Evolutionary conservation across 2,329 filamentous ascomycete species (phyloP), one percentile per base, ranked within the genome.

Genomic region (Apiospora koreana): DNA sequence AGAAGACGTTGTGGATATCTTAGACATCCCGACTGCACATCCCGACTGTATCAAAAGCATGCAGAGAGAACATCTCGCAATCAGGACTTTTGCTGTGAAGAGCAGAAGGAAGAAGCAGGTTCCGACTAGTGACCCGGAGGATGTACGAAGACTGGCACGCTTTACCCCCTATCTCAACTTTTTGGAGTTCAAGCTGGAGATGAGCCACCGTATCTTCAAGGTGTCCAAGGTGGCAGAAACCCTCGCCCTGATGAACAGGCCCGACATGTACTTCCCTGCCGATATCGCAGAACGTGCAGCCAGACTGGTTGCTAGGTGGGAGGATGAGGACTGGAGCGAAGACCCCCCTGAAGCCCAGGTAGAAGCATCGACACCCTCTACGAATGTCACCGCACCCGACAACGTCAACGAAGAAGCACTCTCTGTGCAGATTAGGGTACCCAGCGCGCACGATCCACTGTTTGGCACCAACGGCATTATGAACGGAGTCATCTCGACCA

Each of bases 391-490:
- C n/a, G 23, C 46, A 6, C 45, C 67, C 8, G 35, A 46, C 12
- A n/a, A 70, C 16, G 21, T 67, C 41, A 21, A 35, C n/a, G 58
- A 69, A 10, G 71, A 71, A 23, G 54, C 66, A 23, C 45, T 68
- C 0, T 67, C 71, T 23, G 43, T 66, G 28, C 48, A 68, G n/a
- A 65, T 73, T 25, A 69, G 48, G 9, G 50, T 74, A 0, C 75
- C 76, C 9, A 74, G 12, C 72, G 54, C 31, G 7, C 54, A 21
- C 8, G 54, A 77, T 65, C 76, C 75, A 1, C 68, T 76, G n/a
- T 78, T 73, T 41, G 75, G 76, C 10, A 41, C 66, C 1, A 23
- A 43, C 0, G 77, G 77, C 1, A 76, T 79, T 12, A 76, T 78
- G 75, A 65, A 77, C 45, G 77, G 77, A 2, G 70, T 78, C 18